Evolutionary conservation across 257 asterid genomes (phyloP), one percentile per base, ranked within the genome.

Genomic region (Thymus quinquecostatus): DNA sequence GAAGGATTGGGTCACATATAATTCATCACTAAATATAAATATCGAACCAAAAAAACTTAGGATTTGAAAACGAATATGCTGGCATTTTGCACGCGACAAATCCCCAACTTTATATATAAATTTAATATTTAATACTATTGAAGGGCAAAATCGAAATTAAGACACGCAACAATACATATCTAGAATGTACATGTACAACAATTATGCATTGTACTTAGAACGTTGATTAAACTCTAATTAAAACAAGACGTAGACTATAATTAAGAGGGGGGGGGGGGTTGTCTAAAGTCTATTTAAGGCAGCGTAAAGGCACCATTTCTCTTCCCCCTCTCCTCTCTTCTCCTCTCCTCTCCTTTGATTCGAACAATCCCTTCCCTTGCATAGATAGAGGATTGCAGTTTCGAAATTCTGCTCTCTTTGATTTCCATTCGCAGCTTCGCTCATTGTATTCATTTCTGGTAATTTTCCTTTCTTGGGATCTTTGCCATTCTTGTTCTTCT

Each of bases 281-380:
- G 32, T 10, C 21, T 21, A 54, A 12, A 14, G 78, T 28, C 88
- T 85, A 85, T 85, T 64, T 83, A 85, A 83, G 70, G 54, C 78
- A 50, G 36, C 76, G 30, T 8, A 28, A 21, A 1, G 74, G 57
- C 85, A n/a, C 64, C 71, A 21, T 65, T 51, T 72, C 57, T 74
- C 75, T 60, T 75, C 80, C 86, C 86, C 76, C 76, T 58, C 82
- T 55, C 38, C 32, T 14, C 58, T 53, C 60, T 21, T 21, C n/a
- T n/a, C n/a, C 10, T 8, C 34, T 28, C 75, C 76, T 62, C 81
- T 71, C 78, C 86, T 75, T 77, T 40, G 77, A 45, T 71, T 76
- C 70, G 81, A 56, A 55, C 80, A 55, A 69, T 71, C 68, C 74
- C 77, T 62, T 64, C 30, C 60, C 66, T 66, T 44, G 8, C 53